Evolutionary conservation across 2,329 filamentous ascomycete genomes (phyloP), one percentile per base, ranked within the genome.

Genomic region (Leptographium galeiforme): DNA sequence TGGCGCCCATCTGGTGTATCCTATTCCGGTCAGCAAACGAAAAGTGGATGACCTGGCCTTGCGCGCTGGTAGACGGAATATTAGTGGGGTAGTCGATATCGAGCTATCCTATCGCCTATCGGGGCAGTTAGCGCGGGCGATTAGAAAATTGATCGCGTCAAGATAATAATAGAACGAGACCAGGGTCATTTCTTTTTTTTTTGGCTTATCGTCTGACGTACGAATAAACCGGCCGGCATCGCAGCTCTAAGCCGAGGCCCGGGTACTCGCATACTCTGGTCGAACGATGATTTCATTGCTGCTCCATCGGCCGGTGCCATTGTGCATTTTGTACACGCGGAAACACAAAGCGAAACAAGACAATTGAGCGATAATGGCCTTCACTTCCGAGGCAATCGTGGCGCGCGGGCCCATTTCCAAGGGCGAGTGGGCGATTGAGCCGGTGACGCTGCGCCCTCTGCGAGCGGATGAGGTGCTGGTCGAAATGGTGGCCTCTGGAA

Each of bases 401-500:
- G 50, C 50, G 7, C 18, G 50, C 10, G 50, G 50, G 8, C 50
- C 50, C 11, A 47, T 52, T 30, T 52, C 50, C 43, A 44, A 52
- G 50, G 34, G 34, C 32, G 33, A 47, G 38, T 52, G 50, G 50
- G 44, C 50, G 16, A 16, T 52, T 7, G 50, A 52, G 44, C 43
- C 45, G 16, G 50, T 51, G 16, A 51, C 41, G 6, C 10, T 44
- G 50, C 41, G 50, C 32, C 39, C 30, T 4, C 13, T 51, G 11
- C 30, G 40, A 19, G 11, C 55, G 40, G 55, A 61, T 53, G 49
- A 62, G 53, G 48, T 61, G 48, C 46, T 62, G 48, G 53, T 62
- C 51, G 68, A 62, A 36, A 61, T 64, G 47, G 58, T 58, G 41
- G 61, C 61, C 39, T 58, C 61, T 1, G 61, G 61, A 14, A 41